Percentiles rank a stretch among this genome's conserved stretches.
phyloP scores from a whole-genome alignment of 2,329 filamentous ascomycete genomes.

The Ophiocordyceps camponoti-saundersi region DNA sequence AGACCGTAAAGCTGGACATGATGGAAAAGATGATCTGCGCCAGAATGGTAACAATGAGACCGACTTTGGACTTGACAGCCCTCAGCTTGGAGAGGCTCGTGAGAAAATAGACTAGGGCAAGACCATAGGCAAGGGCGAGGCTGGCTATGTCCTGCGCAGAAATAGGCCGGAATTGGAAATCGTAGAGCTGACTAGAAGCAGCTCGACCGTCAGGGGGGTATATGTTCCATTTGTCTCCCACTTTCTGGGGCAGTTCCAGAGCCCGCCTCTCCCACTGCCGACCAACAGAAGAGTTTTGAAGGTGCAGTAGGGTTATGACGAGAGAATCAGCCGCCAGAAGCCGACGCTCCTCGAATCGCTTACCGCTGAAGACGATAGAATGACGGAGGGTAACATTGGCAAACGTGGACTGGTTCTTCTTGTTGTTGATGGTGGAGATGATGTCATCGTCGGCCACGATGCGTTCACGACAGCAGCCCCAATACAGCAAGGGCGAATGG shows the following conservation, averaged over 20 bases:
- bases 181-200: slow-evolving; percentile 45
- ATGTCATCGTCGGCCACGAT: slow-evolving; percentile 47
- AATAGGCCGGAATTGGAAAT: slow-evolving; percentile 64
- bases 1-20: slow-evolving; percentile 65
- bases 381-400: slow-evolving; percentile 61
- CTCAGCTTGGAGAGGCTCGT: slow-evolving; percentile 50
- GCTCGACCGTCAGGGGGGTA: slow-evolving; percentile 42
- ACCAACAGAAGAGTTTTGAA: slow-evolving; percentile 45
- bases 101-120: slow-evolving; percentile 48
- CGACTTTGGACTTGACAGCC: slow-evolving; percentile 60
- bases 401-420: slow-evolving; percentile 42
- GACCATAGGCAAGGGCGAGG: slow-evolving; percentile 46
- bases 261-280: slow-evolving; percentile 47
- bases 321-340: slow-evolving; percentile 60
- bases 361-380: slow-evolving; percentile 71
- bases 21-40: slow-evolving; percentile 56
- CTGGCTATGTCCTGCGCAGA: slow-evolving; percentile 47
- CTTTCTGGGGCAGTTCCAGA: slow-evolving; percentile 29
- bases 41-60: slow-evolving; percentile 53
- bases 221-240: slow-evolving; percentile 41
- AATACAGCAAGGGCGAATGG: slow-evolving; percentile 71
- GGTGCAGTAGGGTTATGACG: slow-evolving; percentile 61
- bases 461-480: slow-evolving; percentile 46
- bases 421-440: slow-evolving; percentile 50
- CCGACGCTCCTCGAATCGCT: slow-evolving; percentile 49